Conservation (phyloP, 768 basidiomycete species). For the Leucocoprinus sp. region DNA sequence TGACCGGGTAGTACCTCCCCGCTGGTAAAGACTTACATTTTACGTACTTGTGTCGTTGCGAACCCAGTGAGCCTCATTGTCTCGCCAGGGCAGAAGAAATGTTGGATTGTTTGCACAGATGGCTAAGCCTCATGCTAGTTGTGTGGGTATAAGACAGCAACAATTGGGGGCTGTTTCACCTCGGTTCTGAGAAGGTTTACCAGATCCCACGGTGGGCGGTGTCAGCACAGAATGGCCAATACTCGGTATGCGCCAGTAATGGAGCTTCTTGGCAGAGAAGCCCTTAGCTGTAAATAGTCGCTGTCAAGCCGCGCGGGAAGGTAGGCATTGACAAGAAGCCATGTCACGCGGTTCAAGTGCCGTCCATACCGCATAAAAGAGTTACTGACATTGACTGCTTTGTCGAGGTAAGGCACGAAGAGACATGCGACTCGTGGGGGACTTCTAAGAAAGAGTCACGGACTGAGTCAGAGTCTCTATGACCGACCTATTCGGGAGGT, state of each 20-base stretch:
- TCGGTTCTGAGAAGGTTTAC: background rate
- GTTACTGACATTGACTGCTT: background rate
- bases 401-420: constrained; percentile 2
- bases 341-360: constrained; percentile 2
- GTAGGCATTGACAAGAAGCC: constrained; percentile 3
- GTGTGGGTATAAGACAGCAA: too few relatives aligned
- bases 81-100: too few relatives aligned
- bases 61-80: too few relatives aligned
- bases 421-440: background rate
- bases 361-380: too few relatives aligned
- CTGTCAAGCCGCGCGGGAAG: background rate
- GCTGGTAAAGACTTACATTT: too few relatives aligned
- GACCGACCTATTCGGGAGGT: constrained; percentile 9
- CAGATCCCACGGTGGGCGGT: constrained; percentile 1
- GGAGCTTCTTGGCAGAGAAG: constrained; percentile 1
- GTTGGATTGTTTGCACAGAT: too few relatives aligned
- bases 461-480: too few relatives aligned
- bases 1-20: too few relatives aligned
- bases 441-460: too few relatives aligned
- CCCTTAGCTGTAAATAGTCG: background rate
- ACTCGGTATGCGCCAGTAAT: background rate
- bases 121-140: too few relatives aligned
- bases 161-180: too few relatives aligned
- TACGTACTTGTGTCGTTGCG: too few relatives aligned
- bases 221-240: background rate